Evolutionary conservation across 257 asterid species (phyloP), one percentile per base, ranked within the genome.

Genomic region (Perilla frutescens): DNA sequence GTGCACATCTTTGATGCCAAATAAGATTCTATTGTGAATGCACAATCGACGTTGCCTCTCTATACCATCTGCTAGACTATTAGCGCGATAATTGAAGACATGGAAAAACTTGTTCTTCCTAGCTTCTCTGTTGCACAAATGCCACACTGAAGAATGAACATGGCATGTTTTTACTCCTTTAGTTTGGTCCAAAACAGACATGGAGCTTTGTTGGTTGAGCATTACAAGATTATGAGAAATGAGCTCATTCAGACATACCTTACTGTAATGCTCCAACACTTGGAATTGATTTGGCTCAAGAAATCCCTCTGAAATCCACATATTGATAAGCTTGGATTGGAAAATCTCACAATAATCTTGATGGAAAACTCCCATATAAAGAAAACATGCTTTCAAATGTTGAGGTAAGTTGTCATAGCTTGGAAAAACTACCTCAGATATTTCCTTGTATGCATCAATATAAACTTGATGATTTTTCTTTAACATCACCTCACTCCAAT

Each of bases 361-460:
- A 11, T 54, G 61, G 36, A 34, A 34, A 34, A 34, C 37, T 34
- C 37, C 37, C 37, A 34, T 34, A 34, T 34, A 34, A 34, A 34
- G 37, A 34, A 34, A 34, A 34, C 37, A 34, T 34, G 37, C 37
- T 34, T 34, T 34, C 37, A 34, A 34, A 73, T 8, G 43, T 14
- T 58, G 48, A 11, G 77, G 80, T 14, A 79, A 55, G 56, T 74
- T 32, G 2, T 29, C 62, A 47, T 79, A 75, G 9, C 77, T 74
- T 14, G 12, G 12, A 45, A 2, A 45, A 7, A 45, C 3, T 45
- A 45, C 12, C 12, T 45, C 11, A 2, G 50, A 37, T 3, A 12
- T 36, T 37, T 39, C 11, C 36, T 58, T 12, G 41, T 56, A 56
- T 31, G 62, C 41, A 7, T 29, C 34, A 8, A 8, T 13, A 13